Percentiles rank a stretch among this genome's conserved stretches.
Conservation (phyloP, 805 yeast genomes). For the Yarrowia hollandica region DNA sequence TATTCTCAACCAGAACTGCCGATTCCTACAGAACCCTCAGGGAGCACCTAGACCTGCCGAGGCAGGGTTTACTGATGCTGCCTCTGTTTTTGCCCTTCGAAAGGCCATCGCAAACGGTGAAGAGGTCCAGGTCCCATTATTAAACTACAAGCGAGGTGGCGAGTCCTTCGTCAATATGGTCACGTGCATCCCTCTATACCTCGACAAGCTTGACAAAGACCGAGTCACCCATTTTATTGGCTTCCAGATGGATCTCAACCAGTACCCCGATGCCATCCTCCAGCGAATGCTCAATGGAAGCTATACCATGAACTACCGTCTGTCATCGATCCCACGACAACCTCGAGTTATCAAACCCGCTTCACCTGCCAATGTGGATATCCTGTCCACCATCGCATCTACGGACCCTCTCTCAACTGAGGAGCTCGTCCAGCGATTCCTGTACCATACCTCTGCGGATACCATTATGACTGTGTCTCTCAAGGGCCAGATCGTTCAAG, state of each 20-base stretch:
- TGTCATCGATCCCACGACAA: slow-evolving; percentile 4
- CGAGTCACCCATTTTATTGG: slow-evolving; percentile 25
- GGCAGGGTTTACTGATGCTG: slow-evolving; percentile 9
- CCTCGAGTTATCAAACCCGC: slow-evolving; percentile 9
- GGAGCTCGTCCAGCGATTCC: slow-evolving; percentile 27
- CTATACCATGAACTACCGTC: slow-evolving; percentile 25
- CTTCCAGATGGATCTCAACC: slow-evolving; percentile 28
- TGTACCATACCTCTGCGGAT: slow-evolving; percentile 21
- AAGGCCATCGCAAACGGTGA: not conserved
- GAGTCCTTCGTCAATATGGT: slow-evolving; percentile 28
- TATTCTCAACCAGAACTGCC: slow-evolving; percentile 20
- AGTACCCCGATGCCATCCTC: slow-evolving; percentile 27
- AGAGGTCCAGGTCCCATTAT: slow-evolving; percentile 22
- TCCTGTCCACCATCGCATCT: slow-evolving; percentile 15
- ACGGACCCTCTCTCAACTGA: slow-evolving; percentile 8
- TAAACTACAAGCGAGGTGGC: slow-evolving; percentile 26
- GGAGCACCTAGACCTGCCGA: slow-evolving; percentile 8
- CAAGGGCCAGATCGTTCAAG: slow-evolving; percentile 21
- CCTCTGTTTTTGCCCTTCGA: slow-evolving; percentile 10
- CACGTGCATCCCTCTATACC: slow-evolving; percentile 8
- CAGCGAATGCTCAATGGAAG: slow-evolving; percentile 27
- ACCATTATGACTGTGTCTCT: slow-evolving; percentile 17
- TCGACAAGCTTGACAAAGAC: slow-evolving; percentile 1
- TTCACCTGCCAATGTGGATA: not conserved
- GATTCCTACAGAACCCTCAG: slow-evolving; percentile 11